Evolutionary conservation across 106 monocot genomes (phyloP).

Genomic region (Dendrobium chrysotoxum): DNA sequence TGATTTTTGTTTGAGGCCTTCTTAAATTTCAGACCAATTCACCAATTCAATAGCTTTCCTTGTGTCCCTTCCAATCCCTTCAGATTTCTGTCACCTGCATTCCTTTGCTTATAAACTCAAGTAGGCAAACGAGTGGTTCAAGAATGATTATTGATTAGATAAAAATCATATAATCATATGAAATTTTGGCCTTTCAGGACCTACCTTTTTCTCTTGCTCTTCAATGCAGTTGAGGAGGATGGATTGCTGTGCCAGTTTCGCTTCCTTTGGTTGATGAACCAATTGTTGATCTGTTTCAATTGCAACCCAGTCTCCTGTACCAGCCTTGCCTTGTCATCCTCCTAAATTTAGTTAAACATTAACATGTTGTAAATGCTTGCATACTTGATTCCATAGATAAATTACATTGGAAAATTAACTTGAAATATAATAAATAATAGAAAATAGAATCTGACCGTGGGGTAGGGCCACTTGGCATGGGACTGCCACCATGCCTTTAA

Average conservation of each 20-base stretch:
- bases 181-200: background rate
- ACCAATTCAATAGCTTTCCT: background rate
- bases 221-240: slow-evolving; percentile 10
- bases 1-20: background rate
- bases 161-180: no score
- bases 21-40: background rate
- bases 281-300: slow-evolving; percentile 19
- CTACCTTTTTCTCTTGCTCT: slow-evolving; percentile 26
- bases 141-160: no score
- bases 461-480: slow-evolving; percentile 78
- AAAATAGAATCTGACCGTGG: slow-evolving; percentile 28
- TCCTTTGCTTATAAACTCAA: background rate
- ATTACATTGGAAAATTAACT: no score
- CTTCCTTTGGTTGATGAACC: slow-evolving; percentile 31
- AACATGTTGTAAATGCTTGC: background rate
- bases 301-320: slow-evolving; percentile 23
- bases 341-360: background rate
- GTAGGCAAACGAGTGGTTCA: background rate
- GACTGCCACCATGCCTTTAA: slow-evolving; percentile 79
- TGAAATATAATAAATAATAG: no score
- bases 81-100: background rate
- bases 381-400: background rate
- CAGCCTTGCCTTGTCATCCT: slow-evolving; percentile 20
- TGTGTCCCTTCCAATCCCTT: background rate
- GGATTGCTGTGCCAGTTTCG: slow-evolving; percentile 29